Evolutionary conservation across 2,329 filamentous ascomycete genomes (phyloP), one percentile per base, ranked within the genome.

Genomic region (Sarocladium brachiariae): DNA sequence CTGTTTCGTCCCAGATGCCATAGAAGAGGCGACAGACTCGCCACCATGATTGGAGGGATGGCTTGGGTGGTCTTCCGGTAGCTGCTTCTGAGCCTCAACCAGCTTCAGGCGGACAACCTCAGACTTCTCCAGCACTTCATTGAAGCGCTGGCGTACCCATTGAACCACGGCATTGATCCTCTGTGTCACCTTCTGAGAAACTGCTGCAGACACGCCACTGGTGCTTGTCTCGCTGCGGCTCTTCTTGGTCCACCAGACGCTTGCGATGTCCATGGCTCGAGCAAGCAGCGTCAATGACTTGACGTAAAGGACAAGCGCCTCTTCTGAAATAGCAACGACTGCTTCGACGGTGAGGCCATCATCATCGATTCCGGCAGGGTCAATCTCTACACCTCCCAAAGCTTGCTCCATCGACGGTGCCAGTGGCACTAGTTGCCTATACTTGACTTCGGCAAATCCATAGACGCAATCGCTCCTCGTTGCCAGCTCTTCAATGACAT

Each of bases 401-500:
- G 81, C 83, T 57, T 86, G 82, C 46, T 88, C 83, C 57, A 78
- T 80, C 0, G 87, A 92, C 1, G 92, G 93, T 1, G 89, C 83
- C 39, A 93, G 72, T 2, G 93, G 93, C 47, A 96, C 81, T n/a
- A 99, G 78, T 67, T 99, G 93, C 67, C 95, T 93, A 69, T 95
- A 96, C 68, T 99, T 99, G 63, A 99, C 92, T 69, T 99, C 92
- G 5, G 93, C 93, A 67, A 99, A 97, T 2, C 92, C 91, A 65
- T 91, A 99, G 2, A 99, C 91, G 41, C 96, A 93, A 65, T 99
- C 91, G 63, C 91, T 96, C 34, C 91, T 80, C 27, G 90, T 93
- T 2, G 93, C 93, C 56, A 89, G 86, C 59, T 97, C 91, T 65
- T 99, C 92, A 52, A 97, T 90, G 39, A 81, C 78, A 61, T 90